Base-by-base conservation (phyloP, 2,329 filamentous ascomycete genomes). In the Harringtonia lauricola region DNA sequence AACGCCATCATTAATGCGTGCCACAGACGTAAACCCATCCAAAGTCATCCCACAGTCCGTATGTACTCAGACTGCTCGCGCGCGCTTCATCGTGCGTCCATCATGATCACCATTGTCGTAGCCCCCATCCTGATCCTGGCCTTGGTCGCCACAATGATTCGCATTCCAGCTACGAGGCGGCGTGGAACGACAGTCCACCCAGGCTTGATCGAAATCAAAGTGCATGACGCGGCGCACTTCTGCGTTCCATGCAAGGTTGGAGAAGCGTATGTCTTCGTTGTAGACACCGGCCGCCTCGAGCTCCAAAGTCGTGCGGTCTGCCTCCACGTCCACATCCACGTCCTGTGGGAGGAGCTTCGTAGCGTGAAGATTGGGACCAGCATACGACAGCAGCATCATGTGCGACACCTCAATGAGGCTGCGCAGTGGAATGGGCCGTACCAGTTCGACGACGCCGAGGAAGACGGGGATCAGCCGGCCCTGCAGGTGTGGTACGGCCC, bases 321-420 rank as follows among this genome's bases (percentile, higher is more conserved):
- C 12, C 22, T 45, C 40, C 1, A 4, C 18, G 5, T 35, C 33
- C 6, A 35, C 6, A 35, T 18, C 18, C 33, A 35, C n/a, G 17
- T 15, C 12, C 33, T 8, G 4, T 4, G 15, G 29, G 30, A n/a
- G 15, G 21, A 26, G 13, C 31, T 17, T 19, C 4, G 12, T 1
- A 3, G 10, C 15, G 7, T 8, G 4, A 15, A 41, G 12, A 22
- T 28, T 15, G 3, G 31, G 39, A 8, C 40, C 40, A 13, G 41
- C 47, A 18, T 41, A 49, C 19, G 49, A 51, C 39, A 51, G 15
- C 5, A 51, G 36, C 45, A 51, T 31, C 47, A 49, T 42, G 24
- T 47, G 36, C n/a, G 43, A 24, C 9, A 51, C 36, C n/a, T 28
- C n/a, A 1, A 24, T 24, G 9, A 12, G 9, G 34, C 21, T 30